These are phyloP conservation scores for Cryptococcus neoformans DNA, from an alignment of 1,284 basidiomycete genomes.

Conservation along the genomic window DNA sequence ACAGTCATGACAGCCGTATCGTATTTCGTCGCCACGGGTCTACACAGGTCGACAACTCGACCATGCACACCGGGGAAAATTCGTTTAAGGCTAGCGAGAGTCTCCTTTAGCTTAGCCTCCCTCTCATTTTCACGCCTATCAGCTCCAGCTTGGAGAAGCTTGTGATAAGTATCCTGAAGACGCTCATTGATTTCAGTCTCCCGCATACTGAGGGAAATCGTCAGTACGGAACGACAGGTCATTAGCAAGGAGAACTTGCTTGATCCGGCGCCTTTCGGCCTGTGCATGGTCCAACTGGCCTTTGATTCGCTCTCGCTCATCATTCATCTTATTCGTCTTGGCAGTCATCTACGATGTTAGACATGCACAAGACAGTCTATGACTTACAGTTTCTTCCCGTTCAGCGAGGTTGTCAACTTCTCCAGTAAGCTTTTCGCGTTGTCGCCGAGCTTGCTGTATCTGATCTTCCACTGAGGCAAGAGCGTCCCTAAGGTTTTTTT, in stretches of 20 bases:
- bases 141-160: slow-evolving; percentile 82
- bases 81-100: slow-evolving; percentile 73
- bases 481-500: slow-evolving; percentile 67
- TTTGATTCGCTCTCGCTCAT: slow-evolving; percentile 34
- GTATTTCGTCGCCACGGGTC: slow-evolving; percentile 89
- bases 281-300: slow-evolving; percentile 38
- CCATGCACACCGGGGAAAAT: slow-evolving; percentile 90
- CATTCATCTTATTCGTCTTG: slow-evolving; percentile 60
- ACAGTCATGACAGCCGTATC: slow-evolving; percentile 93
- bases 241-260: slow-evolving; percentile 15
- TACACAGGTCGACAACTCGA: slow-evolving; percentile 86
- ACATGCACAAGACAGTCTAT: background rate
- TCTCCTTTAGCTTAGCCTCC: slow-evolving; percentile 81
- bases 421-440: slow-evolving; percentile 59
- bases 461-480: slow-evolving; percentile 58
- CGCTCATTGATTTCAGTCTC: slow-evolving; percentile 90
- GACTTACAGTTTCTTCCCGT: slow-evolving; percentile 60
- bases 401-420: slow-evolving; percentile 60
- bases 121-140: slow-evolving; percentile 82
- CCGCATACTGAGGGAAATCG: slow-evolving; percentile 60
- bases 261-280: slow-evolving; percentile 36
- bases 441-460: slow-evolving; percentile 62
- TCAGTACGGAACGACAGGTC: background rate
- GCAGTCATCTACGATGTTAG: slow-evolving; percentile 10
- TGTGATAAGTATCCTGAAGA: slow-evolving; percentile 73